These are phyloP conservation scores for Plantago lanceolata DNA, from an alignment of 305 asterid species.

Conservation along the genomic window DNA sequence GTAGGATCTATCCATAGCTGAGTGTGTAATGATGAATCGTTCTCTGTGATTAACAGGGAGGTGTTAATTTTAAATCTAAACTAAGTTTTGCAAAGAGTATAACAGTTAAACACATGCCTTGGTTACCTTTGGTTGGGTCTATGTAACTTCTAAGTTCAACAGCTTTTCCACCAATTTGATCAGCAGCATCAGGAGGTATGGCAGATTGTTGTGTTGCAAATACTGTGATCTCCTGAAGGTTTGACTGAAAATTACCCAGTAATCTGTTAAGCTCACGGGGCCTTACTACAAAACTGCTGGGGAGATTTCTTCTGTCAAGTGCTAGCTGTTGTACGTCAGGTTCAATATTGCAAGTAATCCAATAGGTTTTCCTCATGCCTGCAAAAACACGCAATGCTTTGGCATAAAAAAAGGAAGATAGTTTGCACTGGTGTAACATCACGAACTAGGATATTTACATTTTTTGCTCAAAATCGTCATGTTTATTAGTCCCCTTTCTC, in stretches of 20 bases:
- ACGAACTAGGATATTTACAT: no score
- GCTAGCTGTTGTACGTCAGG: slow-evolving; percentile 82
- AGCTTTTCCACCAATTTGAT: slow-evolving; percentile 88
- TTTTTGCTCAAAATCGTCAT: no score
- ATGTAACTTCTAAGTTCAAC: slow-evolving; percentile 92
- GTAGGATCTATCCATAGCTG: slow-evolving; percentile 95
- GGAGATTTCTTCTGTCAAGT: slow-evolving; percentile 79
- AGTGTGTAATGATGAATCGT: slow-evolving; percentile 84
- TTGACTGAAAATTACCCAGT: slow-evolving; percentile 78
- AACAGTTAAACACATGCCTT: slow-evolving; percentile 11
- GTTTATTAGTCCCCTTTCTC: no score
- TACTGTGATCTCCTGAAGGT: slow-evolving; percentile 87
- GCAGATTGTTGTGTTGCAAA: slow-evolving; percentile 71
- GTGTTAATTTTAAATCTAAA: slow-evolving; percentile 18
- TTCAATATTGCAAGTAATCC: slow-evolving; percentile 82
- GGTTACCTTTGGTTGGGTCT: slow-evolving; percentile 85
- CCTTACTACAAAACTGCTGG: slow-evolving; percentile 79
- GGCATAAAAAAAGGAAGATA: not conserved
- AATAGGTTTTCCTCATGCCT: slow-evolving; percentile 86
- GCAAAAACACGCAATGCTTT: slow-evolving; percentile 22
- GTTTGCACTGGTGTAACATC: not conserved
- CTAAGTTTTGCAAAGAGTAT: slow-evolving; percentile 5
- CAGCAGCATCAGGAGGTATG: slow-evolving; percentile 57
- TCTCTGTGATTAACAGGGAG: slow-evolving; percentile 49
- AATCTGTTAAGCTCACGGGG: slow-evolving; percentile 85